Conservation (phyloP, 2,329 filamentous ascomycete species). For the Botrytis fabae region DNA sequence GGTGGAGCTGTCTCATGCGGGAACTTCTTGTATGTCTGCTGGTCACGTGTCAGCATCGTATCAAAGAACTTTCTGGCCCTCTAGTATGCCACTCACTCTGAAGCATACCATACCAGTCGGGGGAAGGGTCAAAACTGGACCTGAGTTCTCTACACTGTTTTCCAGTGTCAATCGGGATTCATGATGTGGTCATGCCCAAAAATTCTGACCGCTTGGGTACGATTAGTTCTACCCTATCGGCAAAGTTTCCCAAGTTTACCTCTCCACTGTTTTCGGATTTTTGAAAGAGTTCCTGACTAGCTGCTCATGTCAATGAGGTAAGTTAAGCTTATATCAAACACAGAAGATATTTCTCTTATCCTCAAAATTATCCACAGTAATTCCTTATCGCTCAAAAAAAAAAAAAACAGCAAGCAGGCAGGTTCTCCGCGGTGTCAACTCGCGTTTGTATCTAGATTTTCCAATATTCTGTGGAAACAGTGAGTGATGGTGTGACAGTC, state of each 20-base stretch:
- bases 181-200: neutral
- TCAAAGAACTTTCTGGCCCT: neutral
- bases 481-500: neutral
- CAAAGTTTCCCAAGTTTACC: slow-evolving; percentile 8
- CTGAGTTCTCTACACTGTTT: too few relatives aligned
- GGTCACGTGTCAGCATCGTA: neutral
- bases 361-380: neutral
- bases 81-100: neutral
- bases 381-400: slow-evolving; percentile 1
- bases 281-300: neutral
- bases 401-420: neutral
- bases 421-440: neutral
- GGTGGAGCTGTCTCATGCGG: neutral
- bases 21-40: too few relatives aligned
- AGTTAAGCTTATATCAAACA: slow-evolving; percentile 8
- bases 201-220: neutral
- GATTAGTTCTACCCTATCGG: neutral
- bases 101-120: neutral
- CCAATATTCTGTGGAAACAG: neutral
- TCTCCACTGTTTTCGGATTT: neutral
- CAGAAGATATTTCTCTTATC: neutral
- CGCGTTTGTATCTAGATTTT: neutral
- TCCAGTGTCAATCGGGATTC: too few relatives aligned
- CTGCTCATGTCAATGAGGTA: neutral
- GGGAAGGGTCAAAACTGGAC: neutral